Base-by-base conservation (phyloP, 2,329 filamentous ascomycete genomes). In the Aphanocladium album region DNA sequence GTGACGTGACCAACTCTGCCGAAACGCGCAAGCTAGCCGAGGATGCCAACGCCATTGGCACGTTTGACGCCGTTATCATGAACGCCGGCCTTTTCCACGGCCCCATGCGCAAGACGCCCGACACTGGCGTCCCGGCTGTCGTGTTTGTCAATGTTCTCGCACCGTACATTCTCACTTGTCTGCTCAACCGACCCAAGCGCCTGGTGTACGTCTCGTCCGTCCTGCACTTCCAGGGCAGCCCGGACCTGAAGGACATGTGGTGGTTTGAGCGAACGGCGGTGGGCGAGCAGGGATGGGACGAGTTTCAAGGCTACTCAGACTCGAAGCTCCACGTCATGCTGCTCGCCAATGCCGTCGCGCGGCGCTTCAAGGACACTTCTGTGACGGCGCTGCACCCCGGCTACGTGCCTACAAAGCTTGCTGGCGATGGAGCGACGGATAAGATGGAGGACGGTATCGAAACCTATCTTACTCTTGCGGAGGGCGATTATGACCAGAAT, bases 101-200 rank as follows among this genome's bases (percentile, higher is more conserved):
- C 2, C 62, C 60, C 1, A 62, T 62, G 27, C 64, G 60, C 25
- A 67, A 65, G 39, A 63, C 63, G 41, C 21, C 60, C 1, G 65
- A 67, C n/a, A 61, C 61, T 11, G 64, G 57, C 35, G 41, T 67
- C 0, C 65, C 67, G 17, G 64, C 67, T 2, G 58, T 62, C 21
- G 62, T 65, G n/a, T 61, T 63, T n/a, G 64, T 67, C 46, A 68
- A 68, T 25, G 30, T 66, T 3, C 35, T 68, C n/a, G 55, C 66
- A 0, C 66, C 66, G 2, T 68, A 68, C n/a, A 64, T 68, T 25
- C 58, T 68, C 25, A 21, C 67, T 1, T 62, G 57, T 11, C 65
- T 68, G 3, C 57, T 68, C 16, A 62, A 62, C 1, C 61, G 41
- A 12, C 66, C 67, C 7, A 67, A 62, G 51, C 63, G 66, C 5